These are phyloP conservation scores for Alternaria panax DNA, from an alignment of 2,329 filamentous ascomycete species.

Conservation along the genomic window DNA sequence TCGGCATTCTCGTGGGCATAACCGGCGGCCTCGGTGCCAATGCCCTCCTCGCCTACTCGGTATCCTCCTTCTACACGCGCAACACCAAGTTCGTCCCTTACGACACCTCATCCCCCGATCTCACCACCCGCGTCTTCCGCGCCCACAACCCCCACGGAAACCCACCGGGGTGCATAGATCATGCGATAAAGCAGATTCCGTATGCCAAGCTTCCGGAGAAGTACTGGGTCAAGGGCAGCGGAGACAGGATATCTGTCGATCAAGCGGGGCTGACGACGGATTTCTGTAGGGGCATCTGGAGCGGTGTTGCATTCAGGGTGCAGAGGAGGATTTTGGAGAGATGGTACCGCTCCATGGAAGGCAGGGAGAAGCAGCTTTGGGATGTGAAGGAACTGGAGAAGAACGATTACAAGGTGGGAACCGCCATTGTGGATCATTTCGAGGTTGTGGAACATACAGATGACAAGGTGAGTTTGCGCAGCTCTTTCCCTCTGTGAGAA, in stretches of 20 bases:
- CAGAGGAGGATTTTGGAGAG: constrained; percentile 48
- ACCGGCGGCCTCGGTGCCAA: constrained; percentile 41
- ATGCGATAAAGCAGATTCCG: constrained; percentile 47
- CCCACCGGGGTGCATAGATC: constrained; percentile 47
- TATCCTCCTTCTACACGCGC: constrained; percentile 46
- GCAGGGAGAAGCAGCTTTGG: constrained; percentile 46
- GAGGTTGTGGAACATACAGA: constrained; percentile 49
- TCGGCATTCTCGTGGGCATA: constrained; percentile 45
- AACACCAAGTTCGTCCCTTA: constrained; percentile 48
- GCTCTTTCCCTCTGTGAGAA: background rate
- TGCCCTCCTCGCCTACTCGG: constrained; percentile 43
- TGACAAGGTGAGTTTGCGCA: constrained; percentile 41
- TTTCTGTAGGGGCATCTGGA: constrained; percentile 51
- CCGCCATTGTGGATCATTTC: constrained; percentile 51
- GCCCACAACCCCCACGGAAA: constrained; percentile 47
- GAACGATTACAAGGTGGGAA: constrained; percentile 46
- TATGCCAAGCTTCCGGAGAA: constrained; percentile 40
- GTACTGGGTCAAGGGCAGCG: constrained; percentile 23
- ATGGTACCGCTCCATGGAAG: constrained; percentile 44
- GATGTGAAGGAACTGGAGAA: constrained; percentile 43
- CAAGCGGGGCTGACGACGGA: constrained; percentile 42
- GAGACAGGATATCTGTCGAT: constrained; percentile 33
- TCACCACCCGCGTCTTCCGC: constrained; percentile 27
- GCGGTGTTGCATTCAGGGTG: constrained; percentile 46
- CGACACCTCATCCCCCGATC: constrained; percentile 38